These are phyloP conservation scores for Boletus fagicola DNA, from an alignment of 768 basidiomycete genomes.

Conservation along the genomic window DNA sequence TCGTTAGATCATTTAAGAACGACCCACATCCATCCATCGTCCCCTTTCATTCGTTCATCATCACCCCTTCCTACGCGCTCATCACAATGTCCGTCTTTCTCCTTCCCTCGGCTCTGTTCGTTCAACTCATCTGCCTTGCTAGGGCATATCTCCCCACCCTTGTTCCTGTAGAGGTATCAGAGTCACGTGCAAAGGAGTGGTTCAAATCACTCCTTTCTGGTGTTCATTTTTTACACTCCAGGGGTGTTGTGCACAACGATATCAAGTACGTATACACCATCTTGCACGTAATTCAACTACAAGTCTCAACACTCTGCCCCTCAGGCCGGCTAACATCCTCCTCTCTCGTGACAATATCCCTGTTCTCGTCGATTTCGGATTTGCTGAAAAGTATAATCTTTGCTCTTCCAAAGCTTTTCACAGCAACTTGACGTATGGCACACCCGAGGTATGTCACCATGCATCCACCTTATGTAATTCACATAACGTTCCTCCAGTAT, in stretches of 20 bases:
- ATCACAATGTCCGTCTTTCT: constrained; percentile 76
- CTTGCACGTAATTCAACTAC: background rate
- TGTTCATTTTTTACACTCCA: constrained; percentile 78
- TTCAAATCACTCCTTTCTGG: constrained; percentile 80
- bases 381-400: constrained; percentile 83
- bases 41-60: constrained; percentile 90
- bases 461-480: background rate
- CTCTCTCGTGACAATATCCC: constrained; percentile 75
- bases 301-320: background rate
- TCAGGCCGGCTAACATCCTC: constrained; percentile 90
- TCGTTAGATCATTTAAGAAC: constrained; percentile 77
- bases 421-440: constrained; percentile 84
- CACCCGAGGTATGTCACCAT: constrained; percentile 66
- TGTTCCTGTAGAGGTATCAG: constrained; percentile 85
- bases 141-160: constrained; percentile 88
- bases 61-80: constrained; percentile 85
- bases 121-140: constrained; percentile 11
- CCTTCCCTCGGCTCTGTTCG: background rate
- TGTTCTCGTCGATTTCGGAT: constrained; percentile 94
- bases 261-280: constrained; percentile 65
- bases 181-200: constrained; percentile 75
- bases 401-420: constrained; percentile 66
- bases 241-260: constrained; percentile 88
- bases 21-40: constrained; percentile 92
- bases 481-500: constrained; percentile 51